These are phyloP conservation scores for Vicia villosa DNA, from an alignment of 306 rosid genomes.

Conservation along the genomic window DNA sequence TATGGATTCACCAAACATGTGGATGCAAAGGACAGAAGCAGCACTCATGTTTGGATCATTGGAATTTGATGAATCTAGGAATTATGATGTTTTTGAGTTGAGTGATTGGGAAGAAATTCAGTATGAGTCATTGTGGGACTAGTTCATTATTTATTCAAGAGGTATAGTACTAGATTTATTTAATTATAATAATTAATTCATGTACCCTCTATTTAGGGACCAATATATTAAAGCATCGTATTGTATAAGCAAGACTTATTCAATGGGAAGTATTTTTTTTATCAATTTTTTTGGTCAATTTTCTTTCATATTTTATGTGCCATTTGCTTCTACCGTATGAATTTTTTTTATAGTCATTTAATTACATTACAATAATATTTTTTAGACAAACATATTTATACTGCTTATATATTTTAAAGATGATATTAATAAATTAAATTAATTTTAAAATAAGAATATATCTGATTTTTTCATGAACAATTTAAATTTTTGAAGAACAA, in stretches of 20 bases:
- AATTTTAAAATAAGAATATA: no score
- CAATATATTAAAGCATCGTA: not conserved
- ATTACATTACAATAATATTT: not conserved
- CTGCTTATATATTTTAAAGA: no score
- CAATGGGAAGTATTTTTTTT: not conserved
- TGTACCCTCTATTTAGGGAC: constrained; percentile 11
- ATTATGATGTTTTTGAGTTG: constrained; percentile 15
- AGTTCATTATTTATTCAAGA: not conserved
- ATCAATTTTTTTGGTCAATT: not conserved
- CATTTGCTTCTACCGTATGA: not conserved
- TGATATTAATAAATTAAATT: no score
- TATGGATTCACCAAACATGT: constrained; percentile 84
- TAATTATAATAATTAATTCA: not conserved
- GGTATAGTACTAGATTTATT: not conserved
- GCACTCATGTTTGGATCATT: constrained; percentile 30
- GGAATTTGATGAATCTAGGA: constrained; percentile 36
- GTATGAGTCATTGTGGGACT: constrained; percentile 59
- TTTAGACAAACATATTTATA: no score
- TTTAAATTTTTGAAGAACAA: no score
- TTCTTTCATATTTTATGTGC: not conserved
- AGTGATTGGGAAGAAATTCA: constrained; percentile 56
- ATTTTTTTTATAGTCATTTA: not conserved
- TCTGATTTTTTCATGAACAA: no score
- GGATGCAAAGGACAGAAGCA: constrained; percentile 75
- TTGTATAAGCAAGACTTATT: not conserved